Evolutionary conservation across 2,329 filamentous ascomycete genomes (phyloP).

Genomic region (Aspergillus niger): DNA sequence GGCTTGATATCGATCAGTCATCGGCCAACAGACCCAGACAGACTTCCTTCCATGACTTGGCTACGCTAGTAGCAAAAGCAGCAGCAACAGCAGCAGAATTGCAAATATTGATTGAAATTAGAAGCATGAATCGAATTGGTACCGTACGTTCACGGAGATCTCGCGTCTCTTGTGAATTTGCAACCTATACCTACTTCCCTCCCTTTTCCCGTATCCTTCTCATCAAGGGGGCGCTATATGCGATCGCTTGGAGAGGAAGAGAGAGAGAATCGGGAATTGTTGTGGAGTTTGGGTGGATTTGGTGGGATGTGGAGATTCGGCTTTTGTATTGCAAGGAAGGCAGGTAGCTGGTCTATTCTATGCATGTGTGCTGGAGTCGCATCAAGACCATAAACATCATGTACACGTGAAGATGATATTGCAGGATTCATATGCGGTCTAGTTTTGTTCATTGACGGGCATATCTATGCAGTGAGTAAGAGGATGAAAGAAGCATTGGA

Average conservation of each 20-base stretch:
- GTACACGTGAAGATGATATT: neutral
- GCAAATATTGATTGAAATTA: conserved; percentile 12
- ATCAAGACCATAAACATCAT: neutral
- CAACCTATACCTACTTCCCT: conserved; percentile 14
- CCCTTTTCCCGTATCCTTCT: conserved; percentile 35
- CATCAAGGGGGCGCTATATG: conserved; percentile 41
- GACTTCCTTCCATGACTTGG: conserved; percentile 6
- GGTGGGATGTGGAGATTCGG: too few species aligned
- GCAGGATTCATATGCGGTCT: neutral
- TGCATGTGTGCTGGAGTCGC: neutral
- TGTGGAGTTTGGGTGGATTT: neutral
- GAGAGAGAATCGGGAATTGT: too few species aligned
- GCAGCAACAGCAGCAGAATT: conserved; percentile 4
- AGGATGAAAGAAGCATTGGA: neutral
- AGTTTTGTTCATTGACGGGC: neutral
- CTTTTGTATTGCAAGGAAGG: neutral
- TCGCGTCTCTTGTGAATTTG: conserved; percentile 16
- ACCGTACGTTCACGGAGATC: conserved; percentile 16
- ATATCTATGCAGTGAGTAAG: neutral
- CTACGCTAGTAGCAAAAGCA: conserved; percentile 11
- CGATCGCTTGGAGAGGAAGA: conserved; percentile 41
- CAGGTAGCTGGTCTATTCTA: neutral
- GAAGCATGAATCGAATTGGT: conserved; percentile 22
- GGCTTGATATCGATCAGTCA: too few species aligned
- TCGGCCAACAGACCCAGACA: neutral